Base-by-base conservation (phyloP, 768 basidiomycete species). In the Trametes elegans region DNA sequence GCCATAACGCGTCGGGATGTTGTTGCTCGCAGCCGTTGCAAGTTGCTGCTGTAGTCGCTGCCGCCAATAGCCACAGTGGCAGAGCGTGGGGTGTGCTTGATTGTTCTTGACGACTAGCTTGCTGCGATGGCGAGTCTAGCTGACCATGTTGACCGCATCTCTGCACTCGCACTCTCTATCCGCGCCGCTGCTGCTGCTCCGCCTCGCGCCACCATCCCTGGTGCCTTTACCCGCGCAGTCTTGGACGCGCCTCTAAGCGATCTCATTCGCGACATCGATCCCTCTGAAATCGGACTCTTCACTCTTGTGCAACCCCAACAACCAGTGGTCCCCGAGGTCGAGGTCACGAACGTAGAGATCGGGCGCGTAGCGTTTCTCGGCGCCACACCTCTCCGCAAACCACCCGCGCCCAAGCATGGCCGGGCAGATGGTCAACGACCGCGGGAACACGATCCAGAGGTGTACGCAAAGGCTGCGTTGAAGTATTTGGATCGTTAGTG, bases 401-500 rank as follows among this genome's bases (percentile, higher is more conserved):
- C 76, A 53, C 73, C 60, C 63, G 31, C 78, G 68, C 62, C 75
- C 70, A 47, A 73, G 74, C 39, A 74, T 74, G 50, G 55, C 52
- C 55, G 54, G 35, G 59, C 62, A 7, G 65, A 62, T 36, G 69
- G 71, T 16, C 63, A 68, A 32, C 72, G 73, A 38, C 56, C 62
- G 4, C 70, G 68, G 39, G 83, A 84, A 19, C 72, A 79, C 7
- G 84, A 88, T 21, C 88, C 89, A 6, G 88, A 90, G 66, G 76
- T 88, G 13, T 90, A 89, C 67, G 86, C 83, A 0, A 75, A 82
- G 56, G 90, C 90, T 8, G 88, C 90, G 0, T 65, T 88, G 57
- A 89, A 84, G 69, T 90, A 85, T 62, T 74, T 92, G 49, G 84
- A 88, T 65, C 80, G 83, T 67, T 92, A 88, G 88, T 89, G 64